Base-by-base conservation (phyloP, 1,284 basidiomycete species). In the Ustilago crameri region DNA sequence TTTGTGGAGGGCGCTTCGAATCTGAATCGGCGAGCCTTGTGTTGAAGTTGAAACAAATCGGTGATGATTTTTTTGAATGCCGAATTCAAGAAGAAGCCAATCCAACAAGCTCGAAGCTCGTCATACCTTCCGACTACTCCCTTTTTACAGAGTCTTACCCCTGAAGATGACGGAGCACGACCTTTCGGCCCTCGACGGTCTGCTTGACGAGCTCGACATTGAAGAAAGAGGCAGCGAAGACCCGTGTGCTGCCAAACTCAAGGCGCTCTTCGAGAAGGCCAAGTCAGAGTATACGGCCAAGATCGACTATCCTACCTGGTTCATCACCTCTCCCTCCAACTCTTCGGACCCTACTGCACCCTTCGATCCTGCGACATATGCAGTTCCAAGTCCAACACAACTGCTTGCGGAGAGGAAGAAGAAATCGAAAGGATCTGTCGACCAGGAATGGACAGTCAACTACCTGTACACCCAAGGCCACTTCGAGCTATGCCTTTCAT, bases 391-490 rank as follows among this genome's bases (percentile, higher is more conserved):
- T 15, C 69, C 69, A 2, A 23, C 23, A 0, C 32, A 66, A 0
- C 47, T 72, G 0, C 51, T 66, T 1, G 22, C 17, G 2, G 22
- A 40, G 15, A 40, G 69, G 2, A 63, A 55, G 18, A 34, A 48
- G 0, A 46, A 56, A 35, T 35, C 51, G 5, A 66, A 50, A 3
- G 63, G 48, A 26, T 59, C 69, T 18, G 62, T 51, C 1, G 48
- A 51, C 9, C 69, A 72, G 35, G 69, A 72, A 50, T 72, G 69
- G 69, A 72, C 69, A 0, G 47, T 45, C 34, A 62, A 55, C 54
- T 63, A 66, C 23, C 59, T 72, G 0, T 72, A 72, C 27, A 48
- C 47, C 5, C 54, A 52, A 9, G 59, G 59, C 10, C 48, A 66
- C 17, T 72, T 66, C 30, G 69, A 63, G 34, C 32, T 44, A 3